phyloP scores from a whole-genome alignment of 768 basidiomycete species.

The Hygrophoropsis aurantiaca region DNA sequence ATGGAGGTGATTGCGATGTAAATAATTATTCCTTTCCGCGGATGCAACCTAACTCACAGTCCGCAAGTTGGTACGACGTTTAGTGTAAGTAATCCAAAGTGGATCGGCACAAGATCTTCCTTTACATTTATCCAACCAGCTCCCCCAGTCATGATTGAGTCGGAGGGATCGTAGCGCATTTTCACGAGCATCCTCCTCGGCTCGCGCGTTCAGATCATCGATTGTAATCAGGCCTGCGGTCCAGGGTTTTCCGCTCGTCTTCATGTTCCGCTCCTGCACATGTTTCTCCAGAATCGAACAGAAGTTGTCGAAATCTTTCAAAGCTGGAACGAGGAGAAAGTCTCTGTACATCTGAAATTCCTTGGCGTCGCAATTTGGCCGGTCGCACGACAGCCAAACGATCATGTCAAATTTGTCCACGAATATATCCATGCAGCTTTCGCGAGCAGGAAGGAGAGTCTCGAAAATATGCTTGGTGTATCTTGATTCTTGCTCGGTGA shows the following conservation, averaged over 20 bases:
- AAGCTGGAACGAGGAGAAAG: background rate
- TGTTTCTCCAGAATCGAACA: background rate
- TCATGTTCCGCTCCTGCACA: background rate
- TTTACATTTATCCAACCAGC: too few relatives aligned
- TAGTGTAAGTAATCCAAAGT: too few relatives aligned
- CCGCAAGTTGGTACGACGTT: too few relatives aligned
- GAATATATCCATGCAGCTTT: slow-evolving; percentile 9
- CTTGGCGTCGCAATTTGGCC: background rate
- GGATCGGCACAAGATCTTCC: too few relatives aligned
- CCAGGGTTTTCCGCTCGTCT: background rate
- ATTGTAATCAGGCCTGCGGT: background rate
- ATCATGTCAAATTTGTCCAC: slow-evolving; percentile 16
- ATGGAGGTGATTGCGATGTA: too few relatives aligned
- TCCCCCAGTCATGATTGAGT: background rate
- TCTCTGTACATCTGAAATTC: slow-evolving; percentile 8
- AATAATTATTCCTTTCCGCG: too few relatives aligned
- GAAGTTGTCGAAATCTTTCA: background rate
- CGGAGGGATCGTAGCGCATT: background rate
- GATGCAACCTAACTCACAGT: too few relatives aligned
- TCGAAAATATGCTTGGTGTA: background rate
- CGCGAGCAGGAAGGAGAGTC: slow-evolving; percentile 12
- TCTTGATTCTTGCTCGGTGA: background rate
- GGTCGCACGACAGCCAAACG: slow-evolving; percentile 14
- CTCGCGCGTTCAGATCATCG: too few relatives aligned
- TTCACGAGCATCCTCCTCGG: too few relatives aligned